Base-by-base conservation (phyloP, 2,329 filamentous ascomycete genomes). In the Diaporthe sp. region DNA sequence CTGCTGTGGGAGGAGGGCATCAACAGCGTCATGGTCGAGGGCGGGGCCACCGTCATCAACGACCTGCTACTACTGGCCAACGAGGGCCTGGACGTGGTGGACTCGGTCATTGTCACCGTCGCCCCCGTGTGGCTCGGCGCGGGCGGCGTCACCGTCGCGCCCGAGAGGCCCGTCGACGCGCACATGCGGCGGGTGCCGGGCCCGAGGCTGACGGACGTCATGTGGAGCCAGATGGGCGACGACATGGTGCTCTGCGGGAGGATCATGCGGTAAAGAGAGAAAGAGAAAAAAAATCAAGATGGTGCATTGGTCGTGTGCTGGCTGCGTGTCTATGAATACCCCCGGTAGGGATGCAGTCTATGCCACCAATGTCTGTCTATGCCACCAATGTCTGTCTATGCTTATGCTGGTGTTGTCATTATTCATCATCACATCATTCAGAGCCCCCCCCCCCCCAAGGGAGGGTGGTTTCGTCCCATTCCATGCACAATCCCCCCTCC, bases 91-190 rank as follows among this genome's bases (percentile, higher is more conserved):
- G 80, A 82, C n/a, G 85, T 95, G 12, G 87, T 88, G 57, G 90
- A 95, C 81, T 93, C 93, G 2, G 92, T 98, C 67, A 94, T 98
- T 80, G 89, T 98, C 75, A 98, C 96, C 0, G 92, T 98, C 80
- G 95, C 96, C 4, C 96, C 96, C 12, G 95, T 92, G 0, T 98
- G 95, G 91, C 88, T 98, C n/a, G 96, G 96, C 2, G 88, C 90
- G 76, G 95, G 94, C 3, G 95, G 95, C 10, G 94, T 98, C 13
- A 88, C 92, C 15, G 94, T 98, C 3, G 93, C 91, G 63, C 96
- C 96, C 2, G 87, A 90, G 28, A 87, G 91, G 47, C 89, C 88
- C 55, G 80, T 83, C 3, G 88, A 88, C 74, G 83, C 85, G 2
- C 82, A 87, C 25, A 55, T 42, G 22, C 31, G 28, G 25, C n/a